Evolutionary conservation across 306 rosid species (phyloP).

Genomic region (Abrus pulchellus): DNA sequence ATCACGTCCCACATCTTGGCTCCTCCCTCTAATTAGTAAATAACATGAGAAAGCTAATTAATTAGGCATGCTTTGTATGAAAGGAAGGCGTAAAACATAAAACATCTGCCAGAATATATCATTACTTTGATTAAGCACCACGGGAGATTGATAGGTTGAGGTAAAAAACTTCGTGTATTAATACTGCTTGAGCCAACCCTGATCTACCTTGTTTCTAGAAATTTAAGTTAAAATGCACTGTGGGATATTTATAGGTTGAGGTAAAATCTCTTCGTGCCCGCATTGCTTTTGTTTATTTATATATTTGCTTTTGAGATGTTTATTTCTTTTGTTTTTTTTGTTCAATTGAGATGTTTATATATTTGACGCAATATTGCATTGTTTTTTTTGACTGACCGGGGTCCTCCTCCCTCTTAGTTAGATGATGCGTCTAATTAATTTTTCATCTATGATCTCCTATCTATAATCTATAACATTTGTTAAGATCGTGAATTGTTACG

Average conservation of each 20-base stretch:
- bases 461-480: no score
- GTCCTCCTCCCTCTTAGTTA: no score
- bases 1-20: background rate
- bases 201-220: background rate
- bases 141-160: background rate
- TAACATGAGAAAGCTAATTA: background rate
- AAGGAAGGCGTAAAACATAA: background rate
- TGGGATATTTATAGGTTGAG: background rate
- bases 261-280: no score
- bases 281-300: no score
- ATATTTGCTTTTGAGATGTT: no score
- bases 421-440: no score
- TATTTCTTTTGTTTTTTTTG: no score
- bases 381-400: no score
- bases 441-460: no score
- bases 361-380: no score
- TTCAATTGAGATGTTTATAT: no score
- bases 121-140: slow-evolving; percentile 10
- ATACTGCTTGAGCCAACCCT: background rate
- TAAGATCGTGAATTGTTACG: no score
- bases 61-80: background rate
- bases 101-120: background rate
- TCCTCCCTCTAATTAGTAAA: background rate
- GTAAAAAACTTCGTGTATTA: background rate
- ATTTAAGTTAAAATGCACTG: slow-evolving; percentile 9